These are phyloP conservation scores for Moricandia moricandioides DNA, from an alignment of 345 rosid species.

Conservation along the genomic window DNA sequence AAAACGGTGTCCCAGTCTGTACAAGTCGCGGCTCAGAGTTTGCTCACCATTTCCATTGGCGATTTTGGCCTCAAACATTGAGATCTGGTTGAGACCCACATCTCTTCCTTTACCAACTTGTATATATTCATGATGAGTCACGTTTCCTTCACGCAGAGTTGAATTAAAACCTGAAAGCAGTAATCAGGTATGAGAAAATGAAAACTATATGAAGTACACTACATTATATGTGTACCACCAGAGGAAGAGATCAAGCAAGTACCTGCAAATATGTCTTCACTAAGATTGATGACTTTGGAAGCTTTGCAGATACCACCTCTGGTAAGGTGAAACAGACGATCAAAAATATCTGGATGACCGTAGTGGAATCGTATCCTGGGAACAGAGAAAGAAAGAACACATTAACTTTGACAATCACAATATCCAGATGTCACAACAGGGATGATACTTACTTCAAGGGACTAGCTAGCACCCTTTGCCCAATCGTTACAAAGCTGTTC, in stretches of 20 bases:
- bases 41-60: constrained; percentile 93
- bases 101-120: constrained; percentile 97
- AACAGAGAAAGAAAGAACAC: constrained; percentile 15
- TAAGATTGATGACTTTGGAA: constrained; percentile 76
- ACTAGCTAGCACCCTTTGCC: constrained; percentile 72
- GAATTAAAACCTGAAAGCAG: constrained; percentile 70
- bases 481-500: constrained; percentile 78
- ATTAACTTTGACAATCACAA: constrained; percentile 8
- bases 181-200: constrained; percentile 5
- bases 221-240: neutral
- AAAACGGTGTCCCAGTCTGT: constrained; percentile 82
- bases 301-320: constrained; percentile 96
- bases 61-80: constrained; percentile 91
- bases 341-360: constrained; percentile 94
- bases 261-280: constrained; percentile 88
- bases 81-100: constrained; percentile 92
- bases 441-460: constrained; percentile 55
- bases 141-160: constrained; percentile 81
- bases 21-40: constrained; percentile 79
- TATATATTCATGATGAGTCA: constrained; percentile 91
- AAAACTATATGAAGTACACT: neutral
- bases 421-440: constrained; percentile 8
- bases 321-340: constrained; percentile 83
- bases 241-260: constrained; percentile 8
- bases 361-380: constrained; percentile 87